phyloP scores from a whole-genome alignment of 1,139 yeast species.

The Suhomyces taliae region DNA sequence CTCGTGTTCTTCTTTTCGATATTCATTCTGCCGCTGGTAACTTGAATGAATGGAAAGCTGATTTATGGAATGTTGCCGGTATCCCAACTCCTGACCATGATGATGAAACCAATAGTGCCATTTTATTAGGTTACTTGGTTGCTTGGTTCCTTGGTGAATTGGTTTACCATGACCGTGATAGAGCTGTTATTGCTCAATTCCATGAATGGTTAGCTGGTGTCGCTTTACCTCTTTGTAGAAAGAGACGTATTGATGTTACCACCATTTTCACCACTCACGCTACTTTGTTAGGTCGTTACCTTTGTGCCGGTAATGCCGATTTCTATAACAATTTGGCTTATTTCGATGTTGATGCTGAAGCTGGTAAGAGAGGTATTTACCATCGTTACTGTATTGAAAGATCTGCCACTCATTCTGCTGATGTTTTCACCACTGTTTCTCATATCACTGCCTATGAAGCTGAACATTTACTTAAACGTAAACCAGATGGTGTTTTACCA shows the following conservation, averaged over 20 bases:
- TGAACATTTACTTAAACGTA: slow-evolving; percentile 88
- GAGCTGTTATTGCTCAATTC: slow-evolving; percentile 91
- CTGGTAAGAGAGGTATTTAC: slow-evolving; percentile 95
- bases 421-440: slow-evolving; percentile 95
- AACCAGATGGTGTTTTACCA: slow-evolving; percentile 97
- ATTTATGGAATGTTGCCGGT: slow-evolving; percentile 87
- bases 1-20: slow-evolving; percentile 86
- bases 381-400: slow-evolving; percentile 97
- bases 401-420: slow-evolving; percentile 94
- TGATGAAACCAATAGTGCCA: slow-evolving; percentile 86
- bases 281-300: slow-evolving; percentile 87
- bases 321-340: slow-evolving; percentile 88
- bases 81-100: slow-evolving; percentile 93
- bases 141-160: slow-evolving; percentile 98
- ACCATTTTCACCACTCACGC: slow-evolving; percentile 98
- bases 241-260: slow-evolving; percentile 88
- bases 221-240: slow-evolving; percentile 88
- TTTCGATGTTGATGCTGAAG: slow-evolving; percentile 96
- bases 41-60: slow-evolving; percentile 91
- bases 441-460: slow-evolving; percentile 95
- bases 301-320: slow-evolving; percentile 96
- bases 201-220: slow-evolving; percentile 99
- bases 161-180: slow-evolving; percentile 74
- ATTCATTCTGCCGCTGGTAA: slow-evolving; percentile 68
- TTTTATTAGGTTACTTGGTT: slow-evolving; percentile 85